Conservation (phyloP, 768 basidiomycete genomes). For the Amyloporia xantha region DNA sequence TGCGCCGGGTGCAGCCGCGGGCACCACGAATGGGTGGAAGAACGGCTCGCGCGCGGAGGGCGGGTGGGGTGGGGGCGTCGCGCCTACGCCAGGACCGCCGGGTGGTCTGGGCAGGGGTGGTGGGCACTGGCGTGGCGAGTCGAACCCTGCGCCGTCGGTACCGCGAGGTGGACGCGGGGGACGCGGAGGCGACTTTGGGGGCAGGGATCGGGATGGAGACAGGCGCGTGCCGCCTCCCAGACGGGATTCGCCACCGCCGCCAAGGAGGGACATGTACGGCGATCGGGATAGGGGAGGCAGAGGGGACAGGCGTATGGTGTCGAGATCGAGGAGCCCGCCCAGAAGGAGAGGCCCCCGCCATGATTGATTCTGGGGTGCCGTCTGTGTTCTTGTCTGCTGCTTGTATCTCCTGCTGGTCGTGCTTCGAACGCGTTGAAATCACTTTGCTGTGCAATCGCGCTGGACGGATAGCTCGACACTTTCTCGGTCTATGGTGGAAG, state of each 20-base stretch:
- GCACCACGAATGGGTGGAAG: slow-evolving; percentile 30
- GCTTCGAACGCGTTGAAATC: too few relatives aligned
- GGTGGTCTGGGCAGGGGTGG: slow-evolving; percentile 43
- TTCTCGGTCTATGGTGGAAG: too few relatives aligned
- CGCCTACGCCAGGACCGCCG: slow-evolving; percentile 26
- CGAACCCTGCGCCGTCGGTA: slow-evolving; percentile 39
- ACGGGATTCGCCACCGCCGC: slow-evolving; percentile 41
- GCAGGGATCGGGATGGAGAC: slow-evolving; percentile 24
- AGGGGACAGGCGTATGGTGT: slow-evolving; percentile 28
- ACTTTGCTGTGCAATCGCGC: too few relatives aligned
- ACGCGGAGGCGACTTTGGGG: slow-evolving; percentile 30
- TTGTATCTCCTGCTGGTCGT: not conserved
- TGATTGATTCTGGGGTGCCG: slow-evolving; percentile 11
- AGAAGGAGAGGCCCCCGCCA: slow-evolving; percentile 23
- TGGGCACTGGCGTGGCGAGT: slow-evolving; percentile 73
- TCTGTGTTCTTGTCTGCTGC: not conserved
- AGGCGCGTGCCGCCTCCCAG: slow-evolving; percentile 35
- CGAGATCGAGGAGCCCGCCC: slow-evolving; percentile 37
- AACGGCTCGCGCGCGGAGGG: slow-evolving; percentile 33
- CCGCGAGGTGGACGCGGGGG: slow-evolving; percentile 38
- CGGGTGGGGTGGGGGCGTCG: slow-evolving; percentile 41
- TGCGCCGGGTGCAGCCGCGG: slow-evolving; percentile 31
- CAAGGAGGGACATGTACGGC: slow-evolving; percentile 24
- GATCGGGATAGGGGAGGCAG: slow-evolving; percentile 25
- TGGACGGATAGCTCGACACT: too few relatives aligned